Conservation (phyloP, 1,284 basidiomycete genomes). For the Pascua sp. region DNA sequence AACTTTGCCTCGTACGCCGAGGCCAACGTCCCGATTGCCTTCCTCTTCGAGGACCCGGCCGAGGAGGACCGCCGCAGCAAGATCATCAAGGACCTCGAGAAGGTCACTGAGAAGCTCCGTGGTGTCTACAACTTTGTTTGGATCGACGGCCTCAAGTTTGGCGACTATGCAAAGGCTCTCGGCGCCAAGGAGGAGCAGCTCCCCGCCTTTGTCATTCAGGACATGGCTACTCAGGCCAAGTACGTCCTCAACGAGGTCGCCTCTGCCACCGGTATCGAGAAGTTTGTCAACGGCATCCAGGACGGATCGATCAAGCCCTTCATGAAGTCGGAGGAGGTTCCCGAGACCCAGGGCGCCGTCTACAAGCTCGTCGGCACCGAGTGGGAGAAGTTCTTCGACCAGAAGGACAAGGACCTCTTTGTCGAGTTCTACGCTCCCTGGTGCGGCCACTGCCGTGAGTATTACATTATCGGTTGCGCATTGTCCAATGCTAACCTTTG, state of each 20-base stretch:
- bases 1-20: constrained; percentile 86
- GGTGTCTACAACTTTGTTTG: constrained; percentile 94
- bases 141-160: constrained; percentile 94
- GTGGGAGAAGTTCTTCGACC: constrained; percentile 80
- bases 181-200: constrained; percentile 77
- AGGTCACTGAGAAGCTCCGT: constrained; percentile 76
- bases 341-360: constrained; percentile 77
- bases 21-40: constrained; percentile 83
- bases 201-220: constrained; percentile 93
- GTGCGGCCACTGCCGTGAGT: constrained; percentile 57
- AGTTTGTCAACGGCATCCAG: constrained; percentile 66
- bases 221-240: constrained; percentile 78
- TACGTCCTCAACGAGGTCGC: constrained; percentile 72
- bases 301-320: constrained; percentile 72
- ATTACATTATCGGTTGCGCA: no score
- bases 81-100: constrained; percentile 66
- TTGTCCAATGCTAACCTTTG: not conserved
- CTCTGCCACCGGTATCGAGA: constrained; percentile 48
- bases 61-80: constrained; percentile 58
- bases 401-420: constrained; percentile 90
- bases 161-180: constrained; percentile 91
- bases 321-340: constrained; percentile 88
- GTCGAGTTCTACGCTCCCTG: constrained; percentile 97
- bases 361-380: constrained; percentile 82
- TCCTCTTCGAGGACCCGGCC: constrained; percentile 86